phyloP scores from a whole-genome alignment of 2,329 filamentous ascomycete species.

The Fusarium veterinarium region DNA sequence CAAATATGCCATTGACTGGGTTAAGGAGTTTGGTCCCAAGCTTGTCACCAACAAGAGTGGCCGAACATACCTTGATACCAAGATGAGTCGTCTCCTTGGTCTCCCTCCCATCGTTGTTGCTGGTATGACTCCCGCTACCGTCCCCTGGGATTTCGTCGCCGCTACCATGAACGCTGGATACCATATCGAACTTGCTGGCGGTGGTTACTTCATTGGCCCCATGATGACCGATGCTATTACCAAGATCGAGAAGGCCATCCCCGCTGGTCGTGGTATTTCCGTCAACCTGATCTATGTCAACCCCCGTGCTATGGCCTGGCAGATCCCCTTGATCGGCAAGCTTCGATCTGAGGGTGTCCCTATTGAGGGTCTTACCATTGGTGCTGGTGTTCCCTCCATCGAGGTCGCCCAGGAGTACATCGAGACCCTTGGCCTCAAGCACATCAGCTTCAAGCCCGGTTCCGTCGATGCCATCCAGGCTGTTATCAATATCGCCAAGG shows the following conservation, averaged over 20 bases:
- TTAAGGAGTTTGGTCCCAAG: conserved; percentile 94
- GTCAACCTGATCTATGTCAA: conserved; percentile 94
- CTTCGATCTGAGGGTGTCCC: conserved; percentile 87
- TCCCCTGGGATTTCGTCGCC: conserved; percentile 91
- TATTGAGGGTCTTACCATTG: conserved; percentile 92
- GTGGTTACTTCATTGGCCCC: conserved; percentile 87
- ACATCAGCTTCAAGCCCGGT: conserved; percentile 94
- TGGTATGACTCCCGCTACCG: conserved; percentile 92
- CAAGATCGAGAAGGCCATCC: conserved; percentile 87
- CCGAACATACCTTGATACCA: conserved; percentile 93
- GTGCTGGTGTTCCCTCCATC: conserved; percentile 91
- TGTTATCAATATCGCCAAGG: conserved; percentile 92
- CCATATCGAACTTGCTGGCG: conserved; percentile 89
- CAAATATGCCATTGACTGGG: conserved; percentile 96
- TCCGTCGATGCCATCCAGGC: conserved; percentile 88
- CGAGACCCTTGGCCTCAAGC: conserved; percentile 89
- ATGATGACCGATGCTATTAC: conserved; percentile 84
- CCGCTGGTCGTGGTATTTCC: conserved; percentile 86
- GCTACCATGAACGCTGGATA: conserved; percentile 97
- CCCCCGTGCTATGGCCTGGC: conserved; percentile 90
- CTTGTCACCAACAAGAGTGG: conserved; percentile 90
- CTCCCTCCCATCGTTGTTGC: conserved; percentile 90
- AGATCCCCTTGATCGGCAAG: conserved; percentile 84
- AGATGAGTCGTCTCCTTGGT: conserved; percentile 89
- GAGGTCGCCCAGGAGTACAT: conserved; percentile 96